Evolutionary conservation across 225 moss, liverwort and hornwort genomes (phyloP).

Genomic region (Physcomitrellopsis africana): DNA sequence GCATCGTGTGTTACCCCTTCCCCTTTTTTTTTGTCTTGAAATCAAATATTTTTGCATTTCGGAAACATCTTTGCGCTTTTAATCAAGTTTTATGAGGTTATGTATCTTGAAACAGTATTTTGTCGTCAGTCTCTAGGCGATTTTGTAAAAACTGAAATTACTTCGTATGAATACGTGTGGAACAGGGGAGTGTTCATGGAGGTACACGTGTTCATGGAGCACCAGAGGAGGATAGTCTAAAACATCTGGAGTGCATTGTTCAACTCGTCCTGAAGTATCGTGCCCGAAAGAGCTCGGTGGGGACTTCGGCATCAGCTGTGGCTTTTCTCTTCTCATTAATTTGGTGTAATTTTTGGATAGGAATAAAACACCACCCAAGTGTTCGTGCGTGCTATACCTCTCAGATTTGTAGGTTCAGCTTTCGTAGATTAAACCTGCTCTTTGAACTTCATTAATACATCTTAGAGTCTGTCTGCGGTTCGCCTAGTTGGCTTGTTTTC

Average conservation of each 20-base stretch:
- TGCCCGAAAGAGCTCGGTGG: constrained; percentile 55
- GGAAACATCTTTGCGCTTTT: not conserved
- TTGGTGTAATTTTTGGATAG: not conserved
- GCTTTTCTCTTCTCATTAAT: not conserved
- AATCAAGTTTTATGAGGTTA: not conserved
- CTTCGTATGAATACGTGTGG: not conserved
- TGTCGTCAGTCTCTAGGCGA: not conserved
- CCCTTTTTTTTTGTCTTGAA: not conserved
- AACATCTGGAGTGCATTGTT: constrained; percentile 80
- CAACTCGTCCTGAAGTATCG: constrained; percentile 57
- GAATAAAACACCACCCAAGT: too few relatives aligned
- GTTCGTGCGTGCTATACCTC: not conserved
- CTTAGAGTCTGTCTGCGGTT: not conserved
- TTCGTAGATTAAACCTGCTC: not conserved
- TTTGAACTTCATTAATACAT: not conserved
- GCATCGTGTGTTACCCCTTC: not conserved
- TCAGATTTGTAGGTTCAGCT: not conserved
- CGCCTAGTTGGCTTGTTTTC: not conserved
- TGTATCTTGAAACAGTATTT: not conserved
- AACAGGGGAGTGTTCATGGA: constrained; percentile 60
- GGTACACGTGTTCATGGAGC: constrained; percentile 68
- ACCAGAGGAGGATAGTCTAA: constrained; percentile 73
- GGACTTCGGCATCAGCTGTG: not conserved
- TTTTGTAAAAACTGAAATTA: not conserved
- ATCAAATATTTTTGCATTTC: not conserved